These are phyloP conservation scores for Lactifluus piperatus DNA, from an alignment of 768 basidiomycete genomes.

Conservation along the genomic window DNA sequence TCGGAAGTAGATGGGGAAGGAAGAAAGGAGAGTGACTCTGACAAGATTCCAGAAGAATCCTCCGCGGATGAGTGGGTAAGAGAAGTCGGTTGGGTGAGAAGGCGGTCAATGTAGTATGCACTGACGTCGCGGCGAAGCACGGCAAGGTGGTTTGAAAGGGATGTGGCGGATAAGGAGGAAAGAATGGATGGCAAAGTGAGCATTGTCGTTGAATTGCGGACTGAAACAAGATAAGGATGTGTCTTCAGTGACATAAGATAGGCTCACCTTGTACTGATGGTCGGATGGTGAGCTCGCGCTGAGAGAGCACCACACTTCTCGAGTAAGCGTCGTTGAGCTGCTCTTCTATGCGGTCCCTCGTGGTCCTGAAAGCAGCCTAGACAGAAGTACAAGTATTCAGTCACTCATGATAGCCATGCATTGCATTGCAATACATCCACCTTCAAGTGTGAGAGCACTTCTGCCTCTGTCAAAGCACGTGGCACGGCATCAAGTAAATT, in stretches of 20 bases:
- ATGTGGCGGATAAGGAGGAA: conserved; percentile 45
- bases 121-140: conserved; percentile 59
- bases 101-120: conserved; percentile 47
- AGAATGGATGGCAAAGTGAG: conserved; percentile 48
- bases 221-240: conserved; percentile 28
- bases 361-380: conserved; percentile 48
- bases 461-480: conserved; percentile 39
- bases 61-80: conserved; percentile 32
- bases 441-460: conserved; percentile 48
- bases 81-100: conserved; percentile 45
- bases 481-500: conserved; percentile 41
- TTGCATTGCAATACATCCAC: conserved; percentile 37
- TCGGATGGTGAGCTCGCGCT: conserved; percentile 41
- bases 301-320: conserved; percentile 45
- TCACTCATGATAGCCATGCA: neutral
- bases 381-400: neutral
- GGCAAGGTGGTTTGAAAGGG: conserved; percentile 47
- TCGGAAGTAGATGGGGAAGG: conserved; percentile 37
- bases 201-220: conserved; percentile 44
- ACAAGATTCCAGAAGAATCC: conserved; percentile 27
- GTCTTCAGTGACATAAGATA: conserved; percentile 20
- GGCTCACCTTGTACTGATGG: conserved; percentile 40
- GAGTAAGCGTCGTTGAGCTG: conserved; percentile 62
- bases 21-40: conserved; percentile 41
- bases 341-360: conserved; percentile 56